Evolutionary conservation across 345 rosid genomes (phyloP).

Genomic region (Fremontodendron californicum): DNA sequence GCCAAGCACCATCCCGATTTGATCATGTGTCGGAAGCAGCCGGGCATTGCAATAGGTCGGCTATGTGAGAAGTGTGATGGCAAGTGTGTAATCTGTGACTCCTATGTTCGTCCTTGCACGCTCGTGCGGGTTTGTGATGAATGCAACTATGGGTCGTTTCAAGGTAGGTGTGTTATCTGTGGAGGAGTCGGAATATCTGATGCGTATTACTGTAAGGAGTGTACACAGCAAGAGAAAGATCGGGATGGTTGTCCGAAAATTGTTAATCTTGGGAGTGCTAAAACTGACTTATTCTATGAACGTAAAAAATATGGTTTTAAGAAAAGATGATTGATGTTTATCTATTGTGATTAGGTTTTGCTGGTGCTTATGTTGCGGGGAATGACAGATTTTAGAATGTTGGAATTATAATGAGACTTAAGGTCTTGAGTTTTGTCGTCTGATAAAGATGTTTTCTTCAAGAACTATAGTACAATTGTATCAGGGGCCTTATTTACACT

Average conservation of each 20-base stretch:
- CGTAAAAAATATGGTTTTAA: conserved; percentile 67
- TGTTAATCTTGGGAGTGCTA: too few relatives aligned
- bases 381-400: not conserved
- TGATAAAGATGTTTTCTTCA: not conserved
- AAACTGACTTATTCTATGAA: conserved; percentile 59
- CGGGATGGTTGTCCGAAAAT: conserved; percentile 71
- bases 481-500: not conserved
- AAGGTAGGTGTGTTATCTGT: conserved; percentile 66
- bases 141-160: conserved; percentile 73
- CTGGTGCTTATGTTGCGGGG: not conserved
- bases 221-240: conserved; percentile 67
- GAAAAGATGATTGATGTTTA: conserved; percentile 29
- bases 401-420: not conserved
- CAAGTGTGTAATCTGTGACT: conserved; percentile 67
- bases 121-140: conserved; percentile 72
- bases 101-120: conserved; percentile 71
- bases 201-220: conserved; percentile 71
- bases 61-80: conserved; percentile 65
- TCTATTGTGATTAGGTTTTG: not conserved
- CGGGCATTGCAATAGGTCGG: conserved; percentile 71
- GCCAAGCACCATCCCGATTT: conserved; percentile 77
- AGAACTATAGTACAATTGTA: not conserved
- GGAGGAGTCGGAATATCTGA: conserved; percentile 73
- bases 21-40: conserved; percentile 73
- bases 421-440: not conserved